These are phyloP conservation scores for Ceratobasidium sp. DNA, from an alignment of 1,284 basidiomycete species.

Conservation along the genomic window DNA sequence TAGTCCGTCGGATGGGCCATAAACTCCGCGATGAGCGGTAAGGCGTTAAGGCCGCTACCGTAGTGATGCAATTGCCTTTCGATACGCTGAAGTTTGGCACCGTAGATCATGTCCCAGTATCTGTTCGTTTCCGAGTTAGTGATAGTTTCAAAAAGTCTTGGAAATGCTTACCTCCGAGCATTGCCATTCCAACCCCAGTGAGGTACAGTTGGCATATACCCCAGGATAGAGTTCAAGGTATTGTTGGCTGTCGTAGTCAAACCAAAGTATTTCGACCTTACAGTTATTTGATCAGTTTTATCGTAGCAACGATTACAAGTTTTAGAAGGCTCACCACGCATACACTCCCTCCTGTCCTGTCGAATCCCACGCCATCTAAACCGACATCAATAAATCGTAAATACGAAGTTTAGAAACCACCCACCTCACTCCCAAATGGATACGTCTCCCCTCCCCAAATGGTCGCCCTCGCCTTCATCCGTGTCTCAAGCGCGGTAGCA, in stretches of 20 bases:
- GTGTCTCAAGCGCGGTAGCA: slow-evolving; percentile 64
- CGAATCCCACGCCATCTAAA: slow-evolving; percentile 74
- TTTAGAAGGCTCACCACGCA: slow-evolving; percentile 19
- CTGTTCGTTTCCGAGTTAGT: background rate
- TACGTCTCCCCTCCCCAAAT: slow-evolving; percentile 66
- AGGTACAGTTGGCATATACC: slow-evolving; percentile 69
- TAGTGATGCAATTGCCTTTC: slow-evolving; percentile 74
- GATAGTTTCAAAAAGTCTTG: background rate
- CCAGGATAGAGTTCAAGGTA: slow-evolving; percentile 69
- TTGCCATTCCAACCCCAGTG: slow-evolving; percentile 76
- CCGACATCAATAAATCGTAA: slow-evolving; percentile 58
- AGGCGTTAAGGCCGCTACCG: slow-evolving; percentile 69
- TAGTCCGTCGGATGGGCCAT: slow-evolving; percentile 64
- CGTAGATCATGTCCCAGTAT: slow-evolving; percentile 69
- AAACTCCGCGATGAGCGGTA: slow-evolving; percentile 68
- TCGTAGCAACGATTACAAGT: too few relatives aligned
- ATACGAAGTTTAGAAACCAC: background rate
- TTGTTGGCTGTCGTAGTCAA: slow-evolving; percentile 67
- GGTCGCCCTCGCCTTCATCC: slow-evolving; percentile 64
- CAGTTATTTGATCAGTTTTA: slow-evolving; percentile 62
- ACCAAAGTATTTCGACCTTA: slow-evolving; percentile 71
- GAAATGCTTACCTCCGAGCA: slow-evolving; percentile 69
- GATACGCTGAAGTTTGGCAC: slow-evolving; percentile 68
- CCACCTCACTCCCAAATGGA: slow-evolving; percentile 58
- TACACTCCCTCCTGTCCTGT: slow-evolving; percentile 62